Evolutionary conservation across 2,329 filamentous ascomycete species (phyloP).

Genomic region (Aspergillus phoenicis): DNA sequence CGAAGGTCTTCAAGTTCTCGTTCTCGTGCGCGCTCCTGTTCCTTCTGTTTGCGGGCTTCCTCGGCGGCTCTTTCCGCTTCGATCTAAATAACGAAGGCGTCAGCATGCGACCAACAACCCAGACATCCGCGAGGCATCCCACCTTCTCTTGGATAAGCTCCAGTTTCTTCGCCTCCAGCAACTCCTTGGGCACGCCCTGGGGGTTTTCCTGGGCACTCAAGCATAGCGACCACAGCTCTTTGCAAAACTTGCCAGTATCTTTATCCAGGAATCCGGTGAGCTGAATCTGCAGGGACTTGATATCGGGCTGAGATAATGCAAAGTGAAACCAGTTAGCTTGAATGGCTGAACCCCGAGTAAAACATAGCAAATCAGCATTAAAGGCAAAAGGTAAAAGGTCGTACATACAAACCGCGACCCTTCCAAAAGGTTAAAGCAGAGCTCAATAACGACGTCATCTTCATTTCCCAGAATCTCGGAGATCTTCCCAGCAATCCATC

Average conservation of each 20-base stretch:
- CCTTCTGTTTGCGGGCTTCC: constrained; percentile 69
- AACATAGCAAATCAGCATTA: not conserved
- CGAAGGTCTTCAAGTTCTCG: constrained; percentile 69
- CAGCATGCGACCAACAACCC: constrained; percentile 15
- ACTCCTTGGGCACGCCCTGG: constrained; percentile 89
- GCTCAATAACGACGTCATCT: constrained; percentile 93
- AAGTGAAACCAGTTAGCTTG: constrained; percentile 15
- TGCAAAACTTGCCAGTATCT: constrained; percentile 85
- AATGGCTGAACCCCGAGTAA: not conserved
- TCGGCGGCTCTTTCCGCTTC: constrained; percentile 82
- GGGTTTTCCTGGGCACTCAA: constrained; percentile 86
- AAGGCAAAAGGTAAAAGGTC: not conserved
- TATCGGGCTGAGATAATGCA: constrained; percentile 70
- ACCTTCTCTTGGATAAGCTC: constrained; percentile 97
- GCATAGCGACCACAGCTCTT: constrained; percentile 89
- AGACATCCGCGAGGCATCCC: not conserved
- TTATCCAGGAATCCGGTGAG: constrained; percentile 94
- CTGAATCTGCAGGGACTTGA: constrained; percentile 92
- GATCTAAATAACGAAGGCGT: constrained; percentile 54
- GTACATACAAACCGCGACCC: constrained; percentile 71
- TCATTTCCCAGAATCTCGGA: constrained; percentile 86
- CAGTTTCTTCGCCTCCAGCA: constrained; percentile 93
- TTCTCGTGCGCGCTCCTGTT: constrained; percentile 71
- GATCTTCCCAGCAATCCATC: constrained; percentile 91
- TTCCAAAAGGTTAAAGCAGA: constrained; percentile 72